Evolutionary conservation across 257 asterid species (phyloP).

Genomic region (Plantago ovata): DNA sequence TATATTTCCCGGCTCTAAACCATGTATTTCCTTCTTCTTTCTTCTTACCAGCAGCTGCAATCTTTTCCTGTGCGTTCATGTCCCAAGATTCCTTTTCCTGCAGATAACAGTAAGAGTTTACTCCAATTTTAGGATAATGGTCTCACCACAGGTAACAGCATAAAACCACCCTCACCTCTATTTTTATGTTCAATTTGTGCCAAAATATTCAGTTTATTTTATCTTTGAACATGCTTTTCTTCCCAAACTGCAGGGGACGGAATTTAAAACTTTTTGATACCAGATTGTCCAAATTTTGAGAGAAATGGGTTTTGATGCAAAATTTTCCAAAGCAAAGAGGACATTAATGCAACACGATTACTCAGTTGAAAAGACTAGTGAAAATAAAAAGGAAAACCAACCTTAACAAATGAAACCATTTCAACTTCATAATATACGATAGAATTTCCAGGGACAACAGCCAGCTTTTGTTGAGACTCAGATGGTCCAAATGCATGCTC

Average conservation of each 20-base stretch:
- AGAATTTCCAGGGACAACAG: conserved; percentile 44
- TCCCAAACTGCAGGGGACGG: too few species aligned
- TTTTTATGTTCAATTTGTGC: too few species aligned
- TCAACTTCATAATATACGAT: conserved; percentile 46
- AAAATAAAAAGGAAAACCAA: conserved; percentile 20
- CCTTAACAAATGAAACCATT: conserved; percentile 52
- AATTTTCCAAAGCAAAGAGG: too few species aligned
- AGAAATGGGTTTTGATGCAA: too few species aligned
- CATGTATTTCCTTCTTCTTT: conserved; percentile 55
- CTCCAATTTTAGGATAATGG: background rate
- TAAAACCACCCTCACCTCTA: too few species aligned
- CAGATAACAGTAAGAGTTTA: conserved; percentile 1
- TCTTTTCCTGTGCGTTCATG: conserved; percentile 46
- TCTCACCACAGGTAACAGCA: too few species aligned
- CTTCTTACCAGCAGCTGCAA: conserved; percentile 46
- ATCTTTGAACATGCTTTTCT: too few species aligned
- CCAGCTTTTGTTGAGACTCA: conserved; percentile 45
- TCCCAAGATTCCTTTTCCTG: conserved; percentile 77
- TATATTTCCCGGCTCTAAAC: conserved; percentile 50
- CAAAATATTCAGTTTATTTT: too few species aligned
- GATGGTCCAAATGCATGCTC: conserved; percentile 53
- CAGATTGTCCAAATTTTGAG: too few species aligned
- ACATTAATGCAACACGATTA: too few species aligned
- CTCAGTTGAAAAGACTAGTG: too few species aligned
- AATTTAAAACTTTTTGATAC: too few species aligned